Percentiles rank a stretch among this genome's conserved stretches.
Evolutionary conservation across 2,329 filamentous ascomycete species (phyloP).

Genomic region (Ophiocordyceps unilateralis): DNA sequence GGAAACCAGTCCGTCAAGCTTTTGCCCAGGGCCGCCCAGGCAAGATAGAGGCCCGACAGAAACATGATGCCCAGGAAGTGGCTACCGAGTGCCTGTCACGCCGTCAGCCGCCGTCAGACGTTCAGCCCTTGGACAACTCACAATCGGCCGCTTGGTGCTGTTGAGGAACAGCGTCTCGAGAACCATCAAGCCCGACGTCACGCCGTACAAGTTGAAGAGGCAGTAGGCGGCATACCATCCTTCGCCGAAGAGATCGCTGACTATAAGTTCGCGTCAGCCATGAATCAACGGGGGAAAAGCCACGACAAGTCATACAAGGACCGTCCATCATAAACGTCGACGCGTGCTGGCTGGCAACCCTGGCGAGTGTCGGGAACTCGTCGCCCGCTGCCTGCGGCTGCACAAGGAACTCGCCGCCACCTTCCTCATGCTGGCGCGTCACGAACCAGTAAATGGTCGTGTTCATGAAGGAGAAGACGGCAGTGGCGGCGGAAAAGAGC

Average conservation of each 20-base stretch:
- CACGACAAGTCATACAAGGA: neutral
- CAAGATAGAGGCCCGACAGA: conserved; percentile 26
- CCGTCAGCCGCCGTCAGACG: conserved; percentile 4
- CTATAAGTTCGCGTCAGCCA: conserved; percentile 13
- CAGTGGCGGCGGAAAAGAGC: conserved; percentile 28
- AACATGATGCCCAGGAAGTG: conserved; percentile 25
- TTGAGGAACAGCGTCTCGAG: conserved; percentile 31
- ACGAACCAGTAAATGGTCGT: conserved; percentile 32
- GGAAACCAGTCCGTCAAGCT: conserved; percentile 25
- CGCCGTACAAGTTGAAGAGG: conserved; percentile 26
- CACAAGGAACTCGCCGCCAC: neutral
- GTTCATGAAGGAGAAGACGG: conserved; percentile 31
- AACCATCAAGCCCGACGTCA: conserved; percentile 24
- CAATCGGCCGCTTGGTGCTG: conserved; percentile 32
- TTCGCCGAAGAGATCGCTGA: conserved; percentile 29
- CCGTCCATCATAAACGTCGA: neutral
- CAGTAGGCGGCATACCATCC: conserved; percentile 29
- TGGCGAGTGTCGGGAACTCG: neutral
- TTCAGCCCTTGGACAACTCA: conserved; percentile 11
- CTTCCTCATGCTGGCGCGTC: conserved; percentile 13
- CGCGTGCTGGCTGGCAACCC: neutral
- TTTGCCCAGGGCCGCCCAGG: conserved; percentile 30
- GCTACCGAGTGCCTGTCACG: conserved; percentile 22
- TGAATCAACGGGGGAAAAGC: neutral
- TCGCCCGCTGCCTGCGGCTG: neutral